phyloP scores from a whole-genome alignment of 495 filamentous ascomycete genomes.

The Penicillium bialowiezense region DNA sequence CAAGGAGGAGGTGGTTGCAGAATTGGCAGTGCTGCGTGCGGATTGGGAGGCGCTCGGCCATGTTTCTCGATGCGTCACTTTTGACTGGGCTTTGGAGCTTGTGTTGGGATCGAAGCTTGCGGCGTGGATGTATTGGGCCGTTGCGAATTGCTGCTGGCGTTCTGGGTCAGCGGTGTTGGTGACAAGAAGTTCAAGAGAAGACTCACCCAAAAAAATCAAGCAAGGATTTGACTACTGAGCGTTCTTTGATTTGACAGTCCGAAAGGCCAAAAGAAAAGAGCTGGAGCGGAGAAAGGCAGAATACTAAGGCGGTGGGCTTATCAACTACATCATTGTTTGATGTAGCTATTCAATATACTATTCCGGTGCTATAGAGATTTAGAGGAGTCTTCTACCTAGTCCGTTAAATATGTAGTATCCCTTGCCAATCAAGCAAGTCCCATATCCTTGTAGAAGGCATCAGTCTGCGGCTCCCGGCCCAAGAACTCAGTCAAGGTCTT shows the following conservation, averaged over 20 bases:
- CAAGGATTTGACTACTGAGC: too few species aligned
- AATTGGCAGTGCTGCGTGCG: slow-evolving; percentile 70
- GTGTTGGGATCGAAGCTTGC: not conserved
- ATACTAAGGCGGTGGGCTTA: slow-evolving; percentile 6
- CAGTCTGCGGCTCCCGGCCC: slow-evolving; percentile 47
- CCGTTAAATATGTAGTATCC: not conserved
- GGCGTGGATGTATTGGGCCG: too few species aligned
- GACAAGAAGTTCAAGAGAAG: too few species aligned
- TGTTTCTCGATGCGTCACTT: slow-evolving; percentile 6
- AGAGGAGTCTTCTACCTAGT: too few species aligned
- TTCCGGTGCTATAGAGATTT: not conserved
- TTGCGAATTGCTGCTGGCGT: not conserved
- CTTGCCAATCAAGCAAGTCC: slow-evolving; percentile 35
- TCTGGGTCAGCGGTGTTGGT: not conserved
- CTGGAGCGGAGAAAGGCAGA: slow-evolving; percentile 4
- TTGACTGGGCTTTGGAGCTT: not conserved
- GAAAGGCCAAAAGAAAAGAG: not conserved
- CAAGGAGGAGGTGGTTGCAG: slow-evolving; percentile 69
- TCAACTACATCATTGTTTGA: not conserved
- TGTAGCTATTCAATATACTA: not conserved
- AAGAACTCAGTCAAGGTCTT: slow-evolving; percentile 50
- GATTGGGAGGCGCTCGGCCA: slow-evolving; percentile 33
- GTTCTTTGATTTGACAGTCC: too few species aligned
- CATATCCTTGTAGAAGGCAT: slow-evolving; percentile 53
- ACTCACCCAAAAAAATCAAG: too few species aligned